A percentile compares a stretch with the other conserved stretches of the same genome.
Conservation (phyloP, 345 rosid genomes). For the Passiflora organensis region DNA sequence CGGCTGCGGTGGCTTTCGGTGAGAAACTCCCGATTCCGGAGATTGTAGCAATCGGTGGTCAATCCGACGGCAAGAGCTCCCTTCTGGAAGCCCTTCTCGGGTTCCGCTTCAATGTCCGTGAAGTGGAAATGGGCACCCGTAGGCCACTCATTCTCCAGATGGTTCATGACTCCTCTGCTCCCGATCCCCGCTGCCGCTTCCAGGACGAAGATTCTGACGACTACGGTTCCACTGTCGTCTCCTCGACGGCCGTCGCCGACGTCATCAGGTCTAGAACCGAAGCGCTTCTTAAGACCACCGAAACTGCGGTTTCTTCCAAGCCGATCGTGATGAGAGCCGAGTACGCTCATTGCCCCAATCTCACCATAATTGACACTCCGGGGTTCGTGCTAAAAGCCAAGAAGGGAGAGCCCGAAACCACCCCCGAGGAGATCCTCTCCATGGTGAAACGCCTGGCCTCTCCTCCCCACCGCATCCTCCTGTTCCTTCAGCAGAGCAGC, state of each 20-base stretch:
- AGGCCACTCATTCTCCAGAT: constrained; percentile 90
- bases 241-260: constrained; percentile 67
- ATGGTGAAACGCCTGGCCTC: constrained; percentile 92
- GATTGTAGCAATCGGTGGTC: constrained; percentile 93
- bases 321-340: constrained; percentile 98
- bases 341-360: constrained; percentile 92
- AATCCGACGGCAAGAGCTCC: constrained; percentile 94
- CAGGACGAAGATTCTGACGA: constrained; percentile 98
- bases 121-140: constrained; percentile 98
- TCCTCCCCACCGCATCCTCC: constrained; percentile 88
- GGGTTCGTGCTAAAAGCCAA: constrained; percentile 98
- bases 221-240: constrained; percentile 71
- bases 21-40: constrained; percentile 97
- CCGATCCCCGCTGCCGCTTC: constrained; percentile 84
- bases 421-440: constrained; percentile 84
- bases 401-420: constrained; percentile 94
- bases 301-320: constrained; percentile 83
- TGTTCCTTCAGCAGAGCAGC: constrained; percentile 96
- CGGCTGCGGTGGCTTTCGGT: constrained; percentile 93
- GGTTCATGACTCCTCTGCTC: constrained; percentile 84
- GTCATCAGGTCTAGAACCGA: constrained; percentile 77
- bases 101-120: constrained; percentile 90
- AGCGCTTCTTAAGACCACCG: constrained; percentile 56
- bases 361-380: constrained; percentile 93
- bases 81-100: constrained; percentile 92